phyloP scores from a whole-genome alignment of 768 basidiomycete species.

The Boletellus ananas region DNA sequence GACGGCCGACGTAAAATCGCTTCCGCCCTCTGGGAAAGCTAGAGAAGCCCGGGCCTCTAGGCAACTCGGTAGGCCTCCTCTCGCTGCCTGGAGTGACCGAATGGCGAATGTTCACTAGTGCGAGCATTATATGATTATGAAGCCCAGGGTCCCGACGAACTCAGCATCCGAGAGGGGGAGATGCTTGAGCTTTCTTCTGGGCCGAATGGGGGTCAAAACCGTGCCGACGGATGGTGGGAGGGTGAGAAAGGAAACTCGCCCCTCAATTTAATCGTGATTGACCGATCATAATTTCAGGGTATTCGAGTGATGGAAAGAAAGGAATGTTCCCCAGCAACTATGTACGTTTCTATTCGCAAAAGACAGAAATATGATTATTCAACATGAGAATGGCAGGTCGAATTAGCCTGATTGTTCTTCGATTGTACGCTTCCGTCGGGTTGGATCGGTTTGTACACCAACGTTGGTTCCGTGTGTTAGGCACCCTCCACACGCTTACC shows the following conservation, averaged over 20 bases:
- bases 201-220: constrained; percentile 56
- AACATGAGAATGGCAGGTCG: constrained; percentile 40
- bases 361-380: constrained; percentile 19
- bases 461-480: constrained; percentile 25
- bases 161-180: constrained; percentile 58
- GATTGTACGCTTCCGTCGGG: constrained; percentile 3
- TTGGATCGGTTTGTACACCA: constrained; percentile 11
- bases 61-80: constrained; percentile 46
- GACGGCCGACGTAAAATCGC: constrained; percentile 29
- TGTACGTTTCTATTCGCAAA: constrained; percentile 45
- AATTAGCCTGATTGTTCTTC: constrained; percentile 36
- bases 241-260: constrained; percentile 42
- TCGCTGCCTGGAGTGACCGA: background rate
- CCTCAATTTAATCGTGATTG: constrained; percentile 21
- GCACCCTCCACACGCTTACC: constrained; percentile 15
- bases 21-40: constrained; percentile 9
- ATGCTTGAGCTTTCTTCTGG: constrained; percentile 62
- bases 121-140: constrained; percentile 78
- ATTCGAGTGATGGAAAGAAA: constrained; percentile 54
- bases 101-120: constrained; percentile 42
- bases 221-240: constrained; percentile 86
- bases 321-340: constrained; percentile 90
- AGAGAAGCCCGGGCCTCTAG: constrained; percentile 35
- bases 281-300: constrained; percentile 43
- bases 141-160: constrained; percentile 69